These are phyloP conservation scores for Neurospora terricola DNA, from an alignment of 495 filamentous ascomycete species.

Conservation along the genomic window DNA sequence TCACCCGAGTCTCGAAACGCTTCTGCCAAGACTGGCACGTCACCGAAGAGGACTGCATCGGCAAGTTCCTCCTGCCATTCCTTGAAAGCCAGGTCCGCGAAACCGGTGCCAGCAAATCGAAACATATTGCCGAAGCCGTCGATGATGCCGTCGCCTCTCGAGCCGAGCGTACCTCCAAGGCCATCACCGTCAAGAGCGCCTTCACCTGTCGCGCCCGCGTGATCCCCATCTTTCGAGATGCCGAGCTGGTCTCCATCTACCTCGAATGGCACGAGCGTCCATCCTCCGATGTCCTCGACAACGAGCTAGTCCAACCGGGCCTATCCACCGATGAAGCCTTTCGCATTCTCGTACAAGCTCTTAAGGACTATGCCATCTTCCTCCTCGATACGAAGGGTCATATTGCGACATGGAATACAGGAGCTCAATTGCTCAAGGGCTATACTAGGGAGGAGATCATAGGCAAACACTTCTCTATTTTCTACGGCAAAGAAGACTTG, in stretches of 20 bases:
- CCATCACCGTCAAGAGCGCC: conserved; percentile 9
- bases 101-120: conserved; percentile 26
- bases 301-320: conserved; percentile 31
- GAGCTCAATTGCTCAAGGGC: conserved; percentile 50
- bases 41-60: conserved; percentile 30
- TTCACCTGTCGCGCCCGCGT: conserved; percentile 34
- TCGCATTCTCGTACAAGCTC: conserved; percentile 51
- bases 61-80: conserved; percentile 33
- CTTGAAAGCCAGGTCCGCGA: conserved; percentile 22
- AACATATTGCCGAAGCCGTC: conserved; percentile 30
- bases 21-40: conserved; percentile 31
- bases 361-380: conserved; percentile 61
- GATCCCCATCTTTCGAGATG: conserved; percentile 38
- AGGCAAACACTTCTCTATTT: conserved; percentile 52
- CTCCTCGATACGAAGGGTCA: conserved; percentile 50
- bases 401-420: conserved; percentile 54
- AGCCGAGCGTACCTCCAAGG: conserved; percentile 18
- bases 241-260: conserved; percentile 39
- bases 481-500: conserved; percentile 50
- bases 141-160: conserved; percentile 35
- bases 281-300: conserved; percentile 18
- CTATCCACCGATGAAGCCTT: conserved; percentile 44
- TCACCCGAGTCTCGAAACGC: conserved; percentile 41
- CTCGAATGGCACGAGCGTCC: conserved; percentile 36
- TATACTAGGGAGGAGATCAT: conserved; percentile 48